phyloP scores from a whole-genome alignment of 108 stramenopile genomes.

The Hondaea fermentalgiana region DNA sequence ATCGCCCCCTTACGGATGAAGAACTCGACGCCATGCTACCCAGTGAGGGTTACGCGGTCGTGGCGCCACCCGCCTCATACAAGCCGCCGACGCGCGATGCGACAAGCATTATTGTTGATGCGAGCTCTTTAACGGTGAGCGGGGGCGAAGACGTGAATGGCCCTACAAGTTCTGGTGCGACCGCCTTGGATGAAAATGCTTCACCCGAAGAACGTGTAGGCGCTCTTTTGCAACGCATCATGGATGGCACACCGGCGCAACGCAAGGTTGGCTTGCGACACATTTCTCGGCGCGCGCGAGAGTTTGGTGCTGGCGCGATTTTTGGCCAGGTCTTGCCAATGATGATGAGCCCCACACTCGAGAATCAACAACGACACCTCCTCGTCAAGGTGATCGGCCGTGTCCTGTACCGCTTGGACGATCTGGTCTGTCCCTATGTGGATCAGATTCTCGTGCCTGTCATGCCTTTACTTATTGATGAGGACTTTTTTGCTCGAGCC shows the following conservation, averaged over 20 bases:
- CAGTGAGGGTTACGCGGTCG: conserved; percentile 67
- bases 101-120: background rate
- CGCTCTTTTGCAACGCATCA: conserved; percentile 80
- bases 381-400: conserved; percentile 99
- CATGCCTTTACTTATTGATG: conserved; percentile 94
- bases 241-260: conserved; percentile 94
- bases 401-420: conserved; percentile 89
- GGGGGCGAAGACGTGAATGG: background rate
- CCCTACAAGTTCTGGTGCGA: background rate
- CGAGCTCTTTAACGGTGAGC: background rate
- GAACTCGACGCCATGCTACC: conserved; percentile 91
- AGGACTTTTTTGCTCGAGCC: conserved; percentile 95
- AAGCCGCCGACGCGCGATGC: conserved; percentile 56
- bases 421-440: conserved; percentile 89
- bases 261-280: conserved; percentile 96
- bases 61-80: conserved; percentile 79
- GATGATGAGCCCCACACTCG: conserved; percentile 90
- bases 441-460: conserved; percentile 94
- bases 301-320: conserved; percentile 87
- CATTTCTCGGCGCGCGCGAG: conserved; percentile 86
- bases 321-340: conserved; percentile 94
- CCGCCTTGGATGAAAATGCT: background rate
- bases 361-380: conserved; percentile 96
- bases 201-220: conserved; percentile 63
- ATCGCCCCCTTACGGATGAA: conserved; percentile 86